These are phyloP conservation scores for Boletus pseudopeckii DNA, from an alignment of 768 basidiomycete species.

Conservation along the genomic window DNA sequence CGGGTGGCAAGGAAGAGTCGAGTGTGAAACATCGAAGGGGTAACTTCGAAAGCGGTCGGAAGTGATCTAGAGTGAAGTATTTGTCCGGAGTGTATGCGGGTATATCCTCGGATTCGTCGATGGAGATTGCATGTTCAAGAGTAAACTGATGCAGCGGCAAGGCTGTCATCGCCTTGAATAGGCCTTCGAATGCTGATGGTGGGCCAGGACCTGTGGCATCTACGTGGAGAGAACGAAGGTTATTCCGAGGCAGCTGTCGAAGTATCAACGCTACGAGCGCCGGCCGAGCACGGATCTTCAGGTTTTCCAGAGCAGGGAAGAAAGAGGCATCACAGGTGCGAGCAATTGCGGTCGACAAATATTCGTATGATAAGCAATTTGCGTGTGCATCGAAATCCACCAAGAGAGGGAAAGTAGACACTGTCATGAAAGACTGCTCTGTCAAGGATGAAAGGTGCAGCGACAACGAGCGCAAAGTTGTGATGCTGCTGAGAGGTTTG, in stretches of 20 bases:
- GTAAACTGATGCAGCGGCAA: slow-evolving; percentile 36
- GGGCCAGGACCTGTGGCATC: slow-evolving; percentile 33
- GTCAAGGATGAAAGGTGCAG: slow-evolving; percentile 41
- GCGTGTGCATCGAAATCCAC: slow-evolving; percentile 44
- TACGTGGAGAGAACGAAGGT: slow-evolving; percentile 37
- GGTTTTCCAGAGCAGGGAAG: slow-evolving; percentile 37
- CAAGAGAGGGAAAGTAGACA: slow-evolving; percentile 38
- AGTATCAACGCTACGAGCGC: slow-evolving; percentile 36
- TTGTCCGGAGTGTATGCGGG: slow-evolving; percentile 11
- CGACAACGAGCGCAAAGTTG: slow-evolving; percentile 35
- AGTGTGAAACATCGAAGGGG: slow-evolving; percentile 36
- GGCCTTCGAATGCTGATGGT: slow-evolving; percentile 32
- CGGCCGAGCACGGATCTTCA: slow-evolving; percentile 40
- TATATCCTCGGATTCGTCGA: slow-evolving; percentile 34
- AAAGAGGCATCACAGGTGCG: slow-evolving; percentile 3
- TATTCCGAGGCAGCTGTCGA: slow-evolving; percentile 29
- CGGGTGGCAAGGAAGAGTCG: slow-evolving; percentile 39
- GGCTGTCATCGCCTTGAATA: slow-evolving; percentile 33
- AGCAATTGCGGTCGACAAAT: slow-evolving; percentile 8
- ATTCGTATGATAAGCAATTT: slow-evolving; percentile 32
- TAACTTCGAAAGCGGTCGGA: slow-evolving; percentile 36
- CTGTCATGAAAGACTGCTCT: slow-evolving; percentile 33
- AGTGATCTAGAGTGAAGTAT: slow-evolving; percentile 27
- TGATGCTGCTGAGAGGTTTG: slow-evolving; percentile 31
- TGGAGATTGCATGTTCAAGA: slow-evolving; percentile 36